Evolutionary conservation across 495 filamentous ascomycete genomes (phyloP).

Genomic region (Penicillium cinerascens): DNA sequence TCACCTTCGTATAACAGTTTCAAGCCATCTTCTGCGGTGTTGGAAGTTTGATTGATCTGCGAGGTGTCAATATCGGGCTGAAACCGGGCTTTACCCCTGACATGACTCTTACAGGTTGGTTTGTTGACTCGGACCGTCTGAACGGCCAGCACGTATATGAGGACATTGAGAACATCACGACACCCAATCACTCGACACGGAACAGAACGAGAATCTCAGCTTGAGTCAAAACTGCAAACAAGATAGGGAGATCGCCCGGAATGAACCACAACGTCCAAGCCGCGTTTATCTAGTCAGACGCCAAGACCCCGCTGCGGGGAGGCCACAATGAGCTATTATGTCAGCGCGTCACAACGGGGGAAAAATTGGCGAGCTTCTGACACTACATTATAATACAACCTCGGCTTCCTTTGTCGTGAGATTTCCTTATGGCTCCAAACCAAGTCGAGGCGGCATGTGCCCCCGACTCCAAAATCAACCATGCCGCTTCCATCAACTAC

Average conservation of each 20-base stretch:
- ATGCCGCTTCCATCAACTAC: constrained; percentile 52
- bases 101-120: neutral
- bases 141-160: neutral
- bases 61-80: neutral
- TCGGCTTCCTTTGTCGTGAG: neutral
- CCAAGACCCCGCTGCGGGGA: no score
- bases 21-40: constrained; percentile 1
- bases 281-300: no score
- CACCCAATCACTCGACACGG: neutral
- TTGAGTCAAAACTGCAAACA: neutral
- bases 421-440: neutral
- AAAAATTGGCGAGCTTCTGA: neutral
- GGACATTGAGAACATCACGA: neutral
- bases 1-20: constrained; percentile 4
- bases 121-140: neutral
- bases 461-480: constrained; percentile 33
- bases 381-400: neutral
- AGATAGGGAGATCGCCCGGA: no score
- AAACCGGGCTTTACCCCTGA: neutral
- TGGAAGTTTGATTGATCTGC: neutral
- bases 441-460: neutral
- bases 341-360: neutral
- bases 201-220: neutral
- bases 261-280: no score
- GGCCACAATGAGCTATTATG: neutral